Evolutionary conservation across 2,329 filamentous ascomycete species (phyloP).

Genomic region (Alternaria sp.): DNA sequence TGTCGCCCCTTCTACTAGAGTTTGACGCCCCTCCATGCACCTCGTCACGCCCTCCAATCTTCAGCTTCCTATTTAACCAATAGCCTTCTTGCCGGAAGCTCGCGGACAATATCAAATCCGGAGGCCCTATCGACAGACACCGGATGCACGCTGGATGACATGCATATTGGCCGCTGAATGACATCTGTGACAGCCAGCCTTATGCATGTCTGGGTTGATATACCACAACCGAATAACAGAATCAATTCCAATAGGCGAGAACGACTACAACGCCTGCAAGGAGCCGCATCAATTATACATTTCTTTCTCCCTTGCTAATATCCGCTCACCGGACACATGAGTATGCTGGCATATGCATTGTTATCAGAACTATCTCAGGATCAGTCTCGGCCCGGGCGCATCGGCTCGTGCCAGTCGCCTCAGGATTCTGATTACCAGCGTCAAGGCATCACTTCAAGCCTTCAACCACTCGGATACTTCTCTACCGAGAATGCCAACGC

Average conservation of each 20-base stretch:
- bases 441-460: background rate
- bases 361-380: background rate
- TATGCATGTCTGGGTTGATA: constrained; percentile 10
- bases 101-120: constrained; percentile 1
- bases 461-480: too few species aligned
- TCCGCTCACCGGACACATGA: constrained; percentile 18
- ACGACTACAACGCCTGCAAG: background rate
- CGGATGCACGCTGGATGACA: constrained; percentile 23
- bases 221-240: background rate
- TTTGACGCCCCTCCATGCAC: constrained; percentile 20
- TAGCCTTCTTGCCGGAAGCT: constrained; percentile 8
- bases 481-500: background rate
- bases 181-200: constrained; percentile 21
- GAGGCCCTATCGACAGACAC: constrained; percentile 18
- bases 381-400: background rate
- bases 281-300: background rate
- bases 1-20: constrained; percentile 1
- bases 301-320: background rate
- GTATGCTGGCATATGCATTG: background rate
- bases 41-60: constrained; percentile 14
- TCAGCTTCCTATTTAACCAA: constrained; percentile 8
- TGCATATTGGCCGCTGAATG: constrained; percentile 14
- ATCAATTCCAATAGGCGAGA: background rate
- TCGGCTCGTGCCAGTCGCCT: background rate
- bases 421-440: background rate